Evolutionary conservation across 306 rosid species (phyloP), one percentile per base, ranked within the genome.

Genomic region (Canavalia ensiformis): DNA sequence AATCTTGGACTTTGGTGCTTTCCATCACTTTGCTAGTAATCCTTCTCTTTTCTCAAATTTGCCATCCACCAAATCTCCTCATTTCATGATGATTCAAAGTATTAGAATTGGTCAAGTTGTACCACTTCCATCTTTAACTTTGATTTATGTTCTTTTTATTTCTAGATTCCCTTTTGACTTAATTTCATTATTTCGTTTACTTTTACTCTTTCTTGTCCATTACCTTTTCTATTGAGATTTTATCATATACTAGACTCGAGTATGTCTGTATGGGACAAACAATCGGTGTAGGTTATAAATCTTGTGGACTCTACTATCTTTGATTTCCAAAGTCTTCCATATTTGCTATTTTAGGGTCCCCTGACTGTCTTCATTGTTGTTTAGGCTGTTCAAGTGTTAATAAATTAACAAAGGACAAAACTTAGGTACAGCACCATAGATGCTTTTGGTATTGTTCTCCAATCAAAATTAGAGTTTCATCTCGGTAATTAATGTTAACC

Each of bases 1-100:
- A 29, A 63, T 63, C 47, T 64, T 64, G 46, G 46, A 63, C 35
- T 63, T 63, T 34, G 11, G 70, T 64, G 31, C 31, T 64, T 37
- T n/a, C 28, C 13, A 37, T 64, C 31, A 12, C 69, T 4, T 63
- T 63, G 11, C 34, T 37, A 29, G 31, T 35, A 64, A 37, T 64
- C 34, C 29, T 64, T 37, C 30, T 31, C 67, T 33, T 13, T 63
- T 5, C 30, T 5, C 34, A 37, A 60, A 12, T 64, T 37, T 64
- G 29, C 13, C 69, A 37, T 12, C 31, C 69, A 12, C 30, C 69
- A 34, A 63, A 63, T 34, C 68, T 63, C 29, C 68, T 63, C 28
- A 63, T 35, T 63, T 63, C 10, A 9, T 35, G 4, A 39, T 39
- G 42, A 4, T 39, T 39, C 42, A 39, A 39, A 39, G 42, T 39